Conservation (phyloP, 2,329 filamentous ascomycete species). For the Aspergillus alliaceus region DNA sequence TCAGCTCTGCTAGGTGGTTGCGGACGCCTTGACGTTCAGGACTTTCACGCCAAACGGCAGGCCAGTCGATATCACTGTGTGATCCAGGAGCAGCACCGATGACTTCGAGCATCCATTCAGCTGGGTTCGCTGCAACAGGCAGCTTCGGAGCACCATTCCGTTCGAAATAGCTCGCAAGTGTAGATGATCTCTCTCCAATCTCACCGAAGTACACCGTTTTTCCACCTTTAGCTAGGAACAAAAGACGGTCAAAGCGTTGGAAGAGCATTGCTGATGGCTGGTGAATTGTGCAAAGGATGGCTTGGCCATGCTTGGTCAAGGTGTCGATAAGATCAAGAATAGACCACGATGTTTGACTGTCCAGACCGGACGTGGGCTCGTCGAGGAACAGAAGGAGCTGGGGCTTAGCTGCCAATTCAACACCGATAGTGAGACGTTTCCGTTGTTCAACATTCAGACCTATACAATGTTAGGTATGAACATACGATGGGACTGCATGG, state of each 20-base stretch:
- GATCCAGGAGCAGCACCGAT: constrained; percentile 64
- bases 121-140: constrained; percentile 65
- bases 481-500: not conserved
- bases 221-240: constrained; percentile 65
- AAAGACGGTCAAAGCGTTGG: constrained; percentile 71
- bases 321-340: constrained; percentile 87
- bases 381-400: constrained; percentile 88
- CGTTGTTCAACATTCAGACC: constrained; percentile 63
- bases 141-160: constrained; percentile 62
- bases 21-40: constrained; percentile 58
- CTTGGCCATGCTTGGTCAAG: constrained; percentile 82
- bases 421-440: constrained; percentile 84
- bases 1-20: constrained; percentile 55
- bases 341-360: constrained; percentile 90
- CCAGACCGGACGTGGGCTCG: constrained; percentile 91
- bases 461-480: constrained; percentile 12
- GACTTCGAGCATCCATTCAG: constrained; percentile 70
- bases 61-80: constrained; percentile 65
- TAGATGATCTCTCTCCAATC: constrained; percentile 60
- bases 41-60: constrained; percentile 60
- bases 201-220: constrained; percentile 70
- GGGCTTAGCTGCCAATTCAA: constrained; percentile 93
- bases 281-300: constrained; percentile 95
- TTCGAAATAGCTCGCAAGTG: constrained; percentile 64
- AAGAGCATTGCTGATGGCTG: constrained; percentile 96